A percentile compares a stretch with the other conserved stretches of the same genome.
Conservation (phyloP, 306 rosid species). For the Arachis stenosperma region DNA sequence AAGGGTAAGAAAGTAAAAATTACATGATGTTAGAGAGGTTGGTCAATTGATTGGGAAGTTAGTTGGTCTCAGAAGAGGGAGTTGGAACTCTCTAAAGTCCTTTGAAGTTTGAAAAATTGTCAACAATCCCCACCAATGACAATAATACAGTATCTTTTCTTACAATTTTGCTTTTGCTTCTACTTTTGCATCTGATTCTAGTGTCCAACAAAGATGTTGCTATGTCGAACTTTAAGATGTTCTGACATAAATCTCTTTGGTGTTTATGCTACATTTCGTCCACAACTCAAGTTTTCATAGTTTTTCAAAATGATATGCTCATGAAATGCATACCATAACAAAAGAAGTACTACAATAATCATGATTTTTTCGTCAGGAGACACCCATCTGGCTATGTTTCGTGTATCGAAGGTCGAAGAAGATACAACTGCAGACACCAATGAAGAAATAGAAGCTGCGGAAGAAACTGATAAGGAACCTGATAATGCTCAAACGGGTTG, state of each 20-base stretch:
- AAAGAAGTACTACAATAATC: neutral
- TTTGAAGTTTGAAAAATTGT: no score
- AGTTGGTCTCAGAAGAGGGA: no score
- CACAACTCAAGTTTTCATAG: no score
- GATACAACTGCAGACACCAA: slow-evolving; percentile 44
- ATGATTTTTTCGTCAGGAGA: slow-evolving; percentile 61
- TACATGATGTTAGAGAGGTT: no score
- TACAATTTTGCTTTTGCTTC: no score
- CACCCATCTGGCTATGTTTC: slow-evolving; percentile 81
- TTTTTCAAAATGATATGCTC: neutral
- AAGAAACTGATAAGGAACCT: slow-evolving; percentile 37
- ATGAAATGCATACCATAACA: neutral
- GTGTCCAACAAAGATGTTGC: neutral
- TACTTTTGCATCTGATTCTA: no score
- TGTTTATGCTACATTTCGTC: no score
- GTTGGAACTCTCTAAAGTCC: no score
- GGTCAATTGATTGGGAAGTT: no score
- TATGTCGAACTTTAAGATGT: neutral
- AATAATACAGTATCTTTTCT: no score
- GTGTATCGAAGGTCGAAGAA: slow-evolving; percentile 61
- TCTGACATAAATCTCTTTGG: neutral
- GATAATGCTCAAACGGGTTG: slow-evolving; percentile 43
- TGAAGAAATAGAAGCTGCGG: slow-evolving; percentile 44
- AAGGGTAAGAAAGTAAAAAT: no score
- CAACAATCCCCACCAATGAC: no score